Evolutionary conservation across 163 green algal species (phyloP), one percentile per base, ranked within the genome.

Genomic region (Botryococcus braunii): DNA sequence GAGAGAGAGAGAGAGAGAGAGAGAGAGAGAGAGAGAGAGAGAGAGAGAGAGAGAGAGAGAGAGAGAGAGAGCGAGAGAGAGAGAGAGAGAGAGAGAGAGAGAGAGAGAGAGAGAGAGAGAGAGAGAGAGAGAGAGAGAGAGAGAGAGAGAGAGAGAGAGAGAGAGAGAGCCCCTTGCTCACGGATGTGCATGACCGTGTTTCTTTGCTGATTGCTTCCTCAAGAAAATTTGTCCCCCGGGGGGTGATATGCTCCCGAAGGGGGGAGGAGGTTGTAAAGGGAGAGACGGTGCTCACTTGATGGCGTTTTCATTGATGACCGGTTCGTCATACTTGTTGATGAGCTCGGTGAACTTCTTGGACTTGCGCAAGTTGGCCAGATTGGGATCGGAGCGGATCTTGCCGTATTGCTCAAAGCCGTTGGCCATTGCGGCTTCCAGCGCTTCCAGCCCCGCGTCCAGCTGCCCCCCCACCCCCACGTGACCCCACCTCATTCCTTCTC

Each of bases 261-360:
- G 23, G 56, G 56, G 56, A 11, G 56, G n/a, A 55, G n/a, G 1
- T 29, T 6, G 5, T 67, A 41, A 13, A 66, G 25, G 52, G 8
- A 8, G 36, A 50, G 59, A 6, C 37, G 57, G 50, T 40, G 17
- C 62, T 52, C 41, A 67, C 72, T 92, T 92, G 56, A 96, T 75
- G 32, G 91, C 92, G 32, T 78, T 79, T 69, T 89, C 86, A 71
- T 97, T 97, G 69, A 97, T 82, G 56, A 95, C 80, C 29, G 92
- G 92, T 85, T 98, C 92, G 66, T 97, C 92, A 72, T 95, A 98
- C 68, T 84, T 85, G 75, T 97, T 81, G n/a, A 98, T 79, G 21
- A 95, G 61, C 21, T 61, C 37, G 23, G 78, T 77, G 74, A 97
- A 98, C 58, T 88, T 85, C 38, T 82, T 74, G 46, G 56, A 73